These are phyloP conservation scores for Dissophora ornata DNA, from an alignment of 192 early-diverging fungal species.

Conservation along the genomic window DNA sequence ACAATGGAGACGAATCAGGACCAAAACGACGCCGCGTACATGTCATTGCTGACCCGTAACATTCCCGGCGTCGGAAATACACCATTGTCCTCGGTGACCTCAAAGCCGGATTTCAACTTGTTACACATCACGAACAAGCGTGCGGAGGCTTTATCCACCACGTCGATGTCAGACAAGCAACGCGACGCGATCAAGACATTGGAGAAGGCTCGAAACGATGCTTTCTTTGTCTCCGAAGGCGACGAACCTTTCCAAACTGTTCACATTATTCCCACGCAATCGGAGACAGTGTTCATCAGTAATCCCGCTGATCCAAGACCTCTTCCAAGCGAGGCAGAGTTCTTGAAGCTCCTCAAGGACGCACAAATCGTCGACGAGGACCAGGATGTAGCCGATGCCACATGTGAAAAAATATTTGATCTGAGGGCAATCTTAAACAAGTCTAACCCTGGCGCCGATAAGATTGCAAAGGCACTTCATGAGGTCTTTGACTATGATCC, in stretches of 20 bases:
- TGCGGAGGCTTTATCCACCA: too few species aligned
- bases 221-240: slow-evolving; percentile 44
- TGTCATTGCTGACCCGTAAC: slow-evolving; percentile 39
- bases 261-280: slow-evolving; percentile 19
- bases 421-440: slow-evolving; percentile 1
- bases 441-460: slow-evolving; percentile 25
- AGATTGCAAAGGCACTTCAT: slow-evolving; percentile 10
- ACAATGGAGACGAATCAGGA: slow-evolving; percentile 15
- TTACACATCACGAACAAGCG: neutral
- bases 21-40: slow-evolving; percentile 24
- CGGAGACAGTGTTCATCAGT: neutral
- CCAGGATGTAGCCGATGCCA: neutral
- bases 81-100: neutral
- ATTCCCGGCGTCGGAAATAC: slow-evolving; percentile 42
- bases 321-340: slow-evolving; percentile 14
- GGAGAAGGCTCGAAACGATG: slow-evolving; percentile 6
- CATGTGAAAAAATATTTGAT: slow-evolving; percentile 12
- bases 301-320: neutral
- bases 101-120: neutral
- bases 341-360: slow-evolving; percentile 8
- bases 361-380: neutral
- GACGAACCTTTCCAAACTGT: slow-evolving; percentile 38
- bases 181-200: slow-evolving; percentile 19
- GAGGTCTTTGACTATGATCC: slow-evolving; percentile 16
- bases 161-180: slow-evolving; percentile 26